phyloP scores from a whole-genome alignment of 2,329 filamentous ascomycete genomes.

The Chrysosphaeria jannelii region DNA sequence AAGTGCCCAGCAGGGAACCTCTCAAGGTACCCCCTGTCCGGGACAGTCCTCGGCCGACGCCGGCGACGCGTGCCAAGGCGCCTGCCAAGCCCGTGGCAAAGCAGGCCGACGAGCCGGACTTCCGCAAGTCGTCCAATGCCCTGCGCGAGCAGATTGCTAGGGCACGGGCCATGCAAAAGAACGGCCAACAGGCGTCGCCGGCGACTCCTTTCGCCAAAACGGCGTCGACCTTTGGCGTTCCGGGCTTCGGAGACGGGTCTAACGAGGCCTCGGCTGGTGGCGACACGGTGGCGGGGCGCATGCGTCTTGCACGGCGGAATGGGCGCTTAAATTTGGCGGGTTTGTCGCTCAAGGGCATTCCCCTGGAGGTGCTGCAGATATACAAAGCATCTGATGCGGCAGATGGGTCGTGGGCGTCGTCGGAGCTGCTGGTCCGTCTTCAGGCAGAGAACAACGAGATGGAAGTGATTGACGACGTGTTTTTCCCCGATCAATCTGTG shows the following conservation, averaged over 20 bases:
- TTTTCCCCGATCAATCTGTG: slow-evolving; percentile 47
- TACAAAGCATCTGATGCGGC: slow-evolving; percentile 39
- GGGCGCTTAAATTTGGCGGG: slow-evolving; percentile 74
- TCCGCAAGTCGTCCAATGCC: slow-evolving; percentile 41
- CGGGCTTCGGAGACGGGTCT: slow-evolving; percentile 46
- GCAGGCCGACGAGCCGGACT: neutral
- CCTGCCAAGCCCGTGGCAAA: slow-evolving; percentile 1
- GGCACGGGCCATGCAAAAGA: slow-evolving; percentile 54
- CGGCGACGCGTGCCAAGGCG: slow-evolving; percentile 1
- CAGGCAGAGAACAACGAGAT: slow-evolving; percentile 79
- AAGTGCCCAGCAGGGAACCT: slow-evolving; percentile 1
- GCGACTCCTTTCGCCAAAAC: slow-evolving; percentile 17
- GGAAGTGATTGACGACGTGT: slow-evolving; percentile 34
- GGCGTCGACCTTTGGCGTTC: slow-evolving; percentile 18
- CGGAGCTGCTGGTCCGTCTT: slow-evolving; percentile 59
- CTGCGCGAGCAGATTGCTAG: slow-evolving; percentile 79
- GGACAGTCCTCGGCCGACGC: slow-evolving; percentile 1
- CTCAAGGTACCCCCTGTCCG: slow-evolving; percentile 1
- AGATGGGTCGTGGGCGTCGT: slow-evolving; percentile 60
- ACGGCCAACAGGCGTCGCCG: slow-evolving; percentile 7
- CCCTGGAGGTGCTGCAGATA: slow-evolving; percentile 63
- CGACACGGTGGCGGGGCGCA: slow-evolving; percentile 41
- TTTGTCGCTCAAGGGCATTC: slow-evolving; percentile 50
- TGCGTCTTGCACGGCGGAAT: slow-evolving; percentile 41
- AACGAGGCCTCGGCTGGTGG: slow-evolving; percentile 30